These are phyloP conservation scores for Salvia miltiorrhiza DNA, from an alignment of 257 asterid genomes.

Conservation along the genomic window DNA sequence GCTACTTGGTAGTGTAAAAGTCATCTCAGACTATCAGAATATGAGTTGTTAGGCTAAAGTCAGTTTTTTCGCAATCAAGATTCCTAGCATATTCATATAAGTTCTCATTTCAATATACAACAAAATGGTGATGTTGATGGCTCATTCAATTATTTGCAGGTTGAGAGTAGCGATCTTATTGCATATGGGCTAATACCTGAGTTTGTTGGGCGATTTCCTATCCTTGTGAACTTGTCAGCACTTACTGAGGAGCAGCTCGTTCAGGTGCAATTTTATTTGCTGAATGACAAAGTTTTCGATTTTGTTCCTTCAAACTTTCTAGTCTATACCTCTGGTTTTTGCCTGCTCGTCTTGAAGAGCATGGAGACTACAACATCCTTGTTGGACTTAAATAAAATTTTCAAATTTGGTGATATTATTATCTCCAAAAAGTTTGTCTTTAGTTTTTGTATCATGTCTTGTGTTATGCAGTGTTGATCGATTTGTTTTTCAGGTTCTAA, in stretches of 20 bases:
- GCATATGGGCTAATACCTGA: constrained; percentile 98
- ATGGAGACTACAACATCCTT: neutral
- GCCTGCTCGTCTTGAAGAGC: neutral
- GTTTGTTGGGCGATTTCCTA: constrained; percentile 96
- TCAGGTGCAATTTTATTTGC: constrained; percentile 53
- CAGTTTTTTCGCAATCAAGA: neutral
- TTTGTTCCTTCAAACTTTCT: neutral
- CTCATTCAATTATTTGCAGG: constrained; percentile 45
- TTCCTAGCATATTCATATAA: neutral
- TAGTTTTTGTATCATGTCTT: neutral
- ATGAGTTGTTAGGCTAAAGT: neutral
- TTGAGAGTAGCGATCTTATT: constrained; percentile 96
- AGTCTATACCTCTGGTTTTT: neutral
- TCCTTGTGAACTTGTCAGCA: constrained; percentile 89
- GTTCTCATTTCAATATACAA: neutral
- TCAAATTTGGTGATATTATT: neutral
- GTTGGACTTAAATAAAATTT: neutral
- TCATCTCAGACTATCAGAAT: neutral
- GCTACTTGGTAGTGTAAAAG: neutral
- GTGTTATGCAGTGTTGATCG: constrained; percentile 7
- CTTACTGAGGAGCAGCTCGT: constrained; percentile 97
- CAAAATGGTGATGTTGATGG: neutral
- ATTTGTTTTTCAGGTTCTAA: constrained; percentile 62
- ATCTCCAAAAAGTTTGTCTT: neutral
- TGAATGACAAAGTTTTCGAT: neutral